phyloP scores from a whole-genome alignment of 1,139 yeast species.

The Saccharomyces pastorianus region DNA sequence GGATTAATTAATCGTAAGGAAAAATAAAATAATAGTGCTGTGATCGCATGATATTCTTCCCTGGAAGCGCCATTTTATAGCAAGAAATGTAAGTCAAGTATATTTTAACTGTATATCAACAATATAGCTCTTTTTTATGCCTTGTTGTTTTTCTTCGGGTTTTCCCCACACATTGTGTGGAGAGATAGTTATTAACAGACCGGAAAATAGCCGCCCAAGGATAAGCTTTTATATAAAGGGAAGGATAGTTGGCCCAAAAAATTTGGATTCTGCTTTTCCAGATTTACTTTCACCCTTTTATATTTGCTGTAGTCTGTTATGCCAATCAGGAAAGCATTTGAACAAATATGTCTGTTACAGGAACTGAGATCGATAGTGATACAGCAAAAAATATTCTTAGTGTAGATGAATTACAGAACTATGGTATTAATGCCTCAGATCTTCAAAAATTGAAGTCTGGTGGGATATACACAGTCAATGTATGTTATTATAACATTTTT shows the following conservation, averaged over 20 bases:
- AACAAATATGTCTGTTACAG: constrained; percentile 14
- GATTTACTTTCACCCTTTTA: not conserved
- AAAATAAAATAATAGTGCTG: not conserved
- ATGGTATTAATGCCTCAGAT: constrained; percentile 53
- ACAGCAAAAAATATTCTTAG: constrained; percentile 28
- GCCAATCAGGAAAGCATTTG: not conserved
- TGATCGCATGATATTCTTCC: not conserved
- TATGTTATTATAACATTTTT: constrained; percentile 23
- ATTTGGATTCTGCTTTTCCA: not conserved
- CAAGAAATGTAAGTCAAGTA: not conserved
- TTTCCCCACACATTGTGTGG: not conserved
- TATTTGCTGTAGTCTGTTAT: not conserved
- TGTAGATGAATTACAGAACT: constrained; percentile 48
- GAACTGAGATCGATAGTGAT: constrained; percentile 11
- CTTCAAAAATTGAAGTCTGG: constrained; percentile 44
- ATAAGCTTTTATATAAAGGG: not conserved
- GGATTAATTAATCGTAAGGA: constrained; percentile 21
- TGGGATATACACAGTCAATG: constrained; percentile 49
- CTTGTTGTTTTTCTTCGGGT: not conserved
- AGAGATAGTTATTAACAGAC: not conserved
- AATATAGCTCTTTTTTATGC: not conserved
- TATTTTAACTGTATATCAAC: not conserved
- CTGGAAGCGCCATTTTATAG: not conserved
- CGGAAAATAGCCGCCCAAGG: not conserved
- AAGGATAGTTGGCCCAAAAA: not conserved